Evolutionary conservation across 306 rosid genomes (phyloP).

Genomic region (Lithocarpus polystachyus): DNA sequence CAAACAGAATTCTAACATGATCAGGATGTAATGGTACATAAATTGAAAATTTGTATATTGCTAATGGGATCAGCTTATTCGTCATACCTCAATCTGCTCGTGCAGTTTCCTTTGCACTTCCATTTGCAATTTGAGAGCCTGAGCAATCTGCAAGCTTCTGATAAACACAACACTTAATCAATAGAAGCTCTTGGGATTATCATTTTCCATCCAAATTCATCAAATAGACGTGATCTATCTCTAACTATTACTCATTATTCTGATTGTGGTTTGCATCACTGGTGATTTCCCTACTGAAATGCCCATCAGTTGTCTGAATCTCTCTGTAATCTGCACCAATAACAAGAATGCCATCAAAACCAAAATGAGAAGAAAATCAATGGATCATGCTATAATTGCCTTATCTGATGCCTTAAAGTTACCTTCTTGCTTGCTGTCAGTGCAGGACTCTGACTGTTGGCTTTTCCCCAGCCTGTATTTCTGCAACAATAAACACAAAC

Average conservation of each 20-base stretch:
- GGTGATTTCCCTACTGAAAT: conserved; percentile 51
- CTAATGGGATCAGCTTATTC: conserved; percentile 2
- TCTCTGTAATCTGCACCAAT: conserved; percentile 51
- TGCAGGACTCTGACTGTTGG: conserved; percentile 52
- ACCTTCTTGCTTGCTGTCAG: conserved; percentile 69
- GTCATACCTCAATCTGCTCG: conserved; percentile 83
- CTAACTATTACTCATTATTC: conserved; percentile 62
- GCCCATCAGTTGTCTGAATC: conserved; percentile 47
- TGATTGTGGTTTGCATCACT: conserved; percentile 44
- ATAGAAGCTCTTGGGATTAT: conserved; percentile 20
- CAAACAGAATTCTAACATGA: conserved; percentile 10
- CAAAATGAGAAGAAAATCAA: conserved; percentile 12
- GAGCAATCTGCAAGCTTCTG: conserved; percentile 65
- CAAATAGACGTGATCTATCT: conserved; percentile 33
- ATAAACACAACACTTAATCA: conserved; percentile 33
- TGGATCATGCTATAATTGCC: conserved; percentile 14
- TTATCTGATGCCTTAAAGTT: conserved; percentile 13
- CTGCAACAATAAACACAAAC: conserved; percentile 40
- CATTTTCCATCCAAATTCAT: conserved; percentile 15
- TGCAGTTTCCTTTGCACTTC: conserved; percentile 72
- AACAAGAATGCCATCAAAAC: background rate
- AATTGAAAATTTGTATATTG: background rate
- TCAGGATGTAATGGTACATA: conserved; percentile 11
- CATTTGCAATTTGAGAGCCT: conserved; percentile 85
- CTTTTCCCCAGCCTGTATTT: conserved; percentile 87